These are phyloP conservation scores for Reticulascus tulasneorum DNA, from an alignment of 2,329 filamentous ascomycete species.

Conservation along the genomic window DNA sequence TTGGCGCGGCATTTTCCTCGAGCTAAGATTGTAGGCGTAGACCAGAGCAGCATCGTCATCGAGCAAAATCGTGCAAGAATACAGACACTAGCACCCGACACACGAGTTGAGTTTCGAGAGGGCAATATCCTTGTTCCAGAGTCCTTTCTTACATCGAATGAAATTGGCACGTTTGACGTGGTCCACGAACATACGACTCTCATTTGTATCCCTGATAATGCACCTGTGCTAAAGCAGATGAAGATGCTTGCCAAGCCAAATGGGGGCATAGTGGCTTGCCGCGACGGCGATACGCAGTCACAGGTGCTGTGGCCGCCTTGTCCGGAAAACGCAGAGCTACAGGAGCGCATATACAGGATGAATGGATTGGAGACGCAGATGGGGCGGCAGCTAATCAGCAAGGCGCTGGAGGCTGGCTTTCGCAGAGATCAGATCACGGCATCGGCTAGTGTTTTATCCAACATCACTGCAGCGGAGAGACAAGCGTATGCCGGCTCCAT, in stretches of 20 bases:
- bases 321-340: constrained; percentile 9
- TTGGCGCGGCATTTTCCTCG: constrained; percentile 31
- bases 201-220: constrained; percentile 9
- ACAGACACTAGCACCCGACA: background rate
- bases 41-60: constrained; percentile 11
- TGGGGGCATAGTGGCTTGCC: constrained; percentile 8
- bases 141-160: constrained; percentile 2
- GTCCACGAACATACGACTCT: constrained; percentile 10
- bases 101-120: constrained; percentile 3
- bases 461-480: constrained; percentile 6
- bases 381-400: constrained; percentile 2
- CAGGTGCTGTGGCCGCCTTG: constrained; percentile 11
- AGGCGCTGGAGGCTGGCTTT: constrained; percentile 5
- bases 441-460: constrained; percentile 6
- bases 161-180: constrained; percentile 7
- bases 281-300: constrained; percentile 9
- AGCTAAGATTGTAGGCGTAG: constrained; percentile 32
- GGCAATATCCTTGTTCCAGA: constrained; percentile 7
- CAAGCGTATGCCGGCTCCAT: constrained; percentile 4
- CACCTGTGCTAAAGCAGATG: constrained; percentile 6
- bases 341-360: constrained; percentile 10
- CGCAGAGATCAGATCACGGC: constrained; percentile 3
- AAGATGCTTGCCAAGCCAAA: constrained; percentile 4
- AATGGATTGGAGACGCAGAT: constrained; percentile 10
- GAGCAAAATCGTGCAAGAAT: constrained; percentile 3